phyloP scores from a whole-genome alignment of 495 filamentous ascomycete species.

The Bombardia bombarda region DNA sequence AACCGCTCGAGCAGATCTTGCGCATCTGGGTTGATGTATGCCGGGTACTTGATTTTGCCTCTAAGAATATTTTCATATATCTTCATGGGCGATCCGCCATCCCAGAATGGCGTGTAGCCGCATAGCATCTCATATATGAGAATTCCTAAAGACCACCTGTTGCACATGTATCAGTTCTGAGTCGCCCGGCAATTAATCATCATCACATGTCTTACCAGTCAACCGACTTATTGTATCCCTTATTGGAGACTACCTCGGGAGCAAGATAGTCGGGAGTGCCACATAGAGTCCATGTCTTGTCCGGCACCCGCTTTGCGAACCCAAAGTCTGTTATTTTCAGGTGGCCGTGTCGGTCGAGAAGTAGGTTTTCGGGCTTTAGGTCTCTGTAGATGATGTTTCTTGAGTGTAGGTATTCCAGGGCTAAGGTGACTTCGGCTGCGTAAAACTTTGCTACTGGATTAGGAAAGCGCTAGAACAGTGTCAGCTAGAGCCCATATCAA shows the following conservation, averaged over 20 bases:
- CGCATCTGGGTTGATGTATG: constrained; percentile 89
- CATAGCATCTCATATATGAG: constrained; percentile 99
- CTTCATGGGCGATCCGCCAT: constrained; percentile 92
- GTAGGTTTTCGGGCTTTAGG: constrained; percentile 91
- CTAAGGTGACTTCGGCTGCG: constrained; percentile 91
- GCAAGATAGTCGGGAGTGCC: constrained; percentile 98
- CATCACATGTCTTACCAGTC: constrained; percentile 66
- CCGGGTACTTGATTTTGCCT: constrained; percentile 88
- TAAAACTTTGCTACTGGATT: constrained; percentile 99
- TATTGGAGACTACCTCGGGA: constrained; percentile 92
- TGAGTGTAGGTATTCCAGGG: constrained; percentile 90
- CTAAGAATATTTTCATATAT: constrained; percentile 98
- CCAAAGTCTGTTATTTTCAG: constrained; percentile 99
- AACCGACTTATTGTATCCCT: constrained; percentile 98
- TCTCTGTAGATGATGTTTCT: constrained; percentile 97
- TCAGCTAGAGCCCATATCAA: neutral
- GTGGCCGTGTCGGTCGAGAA: constrained; percentile 93
- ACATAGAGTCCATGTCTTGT: constrained; percentile 98
- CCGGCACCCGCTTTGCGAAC: constrained; percentile 95
- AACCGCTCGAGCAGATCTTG: constrained; percentile 85
- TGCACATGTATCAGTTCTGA: neutral
- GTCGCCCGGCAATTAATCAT: neutral
- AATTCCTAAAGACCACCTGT: constrained; percentile 96
- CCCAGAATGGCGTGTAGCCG: constrained; percentile 98
- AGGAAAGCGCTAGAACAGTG: constrained; percentile 73